phyloP scores from a whole-genome alignment of 768 basidiomycete genomes.

The Zangia roseola region DNA sequence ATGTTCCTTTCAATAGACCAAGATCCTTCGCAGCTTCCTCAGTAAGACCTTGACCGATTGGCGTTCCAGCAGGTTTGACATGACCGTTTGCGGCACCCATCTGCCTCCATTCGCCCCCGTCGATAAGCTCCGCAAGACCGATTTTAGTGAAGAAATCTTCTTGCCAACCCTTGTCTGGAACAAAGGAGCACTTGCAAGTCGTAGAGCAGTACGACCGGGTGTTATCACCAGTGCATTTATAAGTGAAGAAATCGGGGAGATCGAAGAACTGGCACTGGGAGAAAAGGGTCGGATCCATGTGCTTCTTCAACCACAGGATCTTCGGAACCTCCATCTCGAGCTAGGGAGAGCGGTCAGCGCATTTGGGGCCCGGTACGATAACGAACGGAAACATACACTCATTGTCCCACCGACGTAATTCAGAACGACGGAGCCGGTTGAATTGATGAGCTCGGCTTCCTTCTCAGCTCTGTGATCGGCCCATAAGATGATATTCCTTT shows the following conservation, averaged over 20 bases:
- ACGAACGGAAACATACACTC: slow-evolving; percentile 56
- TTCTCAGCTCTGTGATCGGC: slow-evolving; percentile 93
- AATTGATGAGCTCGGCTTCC: slow-evolving; percentile 90
- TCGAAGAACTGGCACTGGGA: slow-evolving; percentile 81
- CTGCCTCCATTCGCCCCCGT: slow-evolving; percentile 63
- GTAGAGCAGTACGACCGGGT: slow-evolving; percentile 88
- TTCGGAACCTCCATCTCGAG: slow-evolving; percentile 99
- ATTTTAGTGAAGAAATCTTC: slow-evolving; percentile 83
- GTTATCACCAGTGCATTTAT: slow-evolving; percentile 74
- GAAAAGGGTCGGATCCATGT: slow-evolving; percentile 76
- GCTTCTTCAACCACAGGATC: slow-evolving; percentile 91
- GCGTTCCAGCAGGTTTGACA: slow-evolving; percentile 78
- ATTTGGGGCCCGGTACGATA: not conserved
- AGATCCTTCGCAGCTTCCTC: slow-evolving; percentile 79
- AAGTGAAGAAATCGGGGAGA: slow-evolving; percentile 94
- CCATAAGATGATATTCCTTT: slow-evolving; percentile 92
- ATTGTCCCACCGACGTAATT: slow-evolving; percentile 96
- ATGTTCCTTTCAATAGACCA: slow-evolving; percentile 80
- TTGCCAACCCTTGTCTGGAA: slow-evolving; percentile 88
- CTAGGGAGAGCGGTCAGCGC: slow-evolving; percentile 38
- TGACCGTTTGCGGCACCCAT: slow-evolving; percentile 67
- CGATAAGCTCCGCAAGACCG: slow-evolving; percentile 69
- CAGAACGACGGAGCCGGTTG: slow-evolving; percentile 77
- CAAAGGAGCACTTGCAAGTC: slow-evolving; percentile 94
- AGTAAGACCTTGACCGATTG: slow-evolving; percentile 82